Base-by-base conservation (phyloP, 805 yeast genomes). In the Debaryomyces tyrocola region DNA sequence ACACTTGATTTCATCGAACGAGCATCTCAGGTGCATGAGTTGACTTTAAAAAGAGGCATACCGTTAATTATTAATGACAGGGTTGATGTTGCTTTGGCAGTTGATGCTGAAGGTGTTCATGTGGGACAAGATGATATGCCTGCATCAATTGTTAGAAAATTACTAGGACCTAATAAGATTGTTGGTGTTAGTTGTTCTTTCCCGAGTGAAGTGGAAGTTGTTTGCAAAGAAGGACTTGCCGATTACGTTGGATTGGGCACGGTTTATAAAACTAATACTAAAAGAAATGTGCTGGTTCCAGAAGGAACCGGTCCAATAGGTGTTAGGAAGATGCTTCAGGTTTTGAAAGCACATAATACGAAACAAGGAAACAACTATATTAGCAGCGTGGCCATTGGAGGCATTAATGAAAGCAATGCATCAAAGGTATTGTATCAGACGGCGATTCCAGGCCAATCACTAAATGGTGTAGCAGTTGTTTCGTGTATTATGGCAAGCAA, bases 61-160 rank as follows among this genome's bases (percentile, higher is more conserved):
- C 97, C 97, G 0, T 70, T 90, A 53, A 79, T 90, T 29, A 90
- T 90, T 58, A 89, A 90, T 55, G 97, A 90, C 58, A 70, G 97
- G 43, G 77, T 89, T 2, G 97, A 90, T 59, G 89, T 91, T 10
- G 97, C 96, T 0, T 67, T 91, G 37, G 97, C 97, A 0, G 75
- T 89, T 46, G 94, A 79, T 54, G 96, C 96, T 2, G 96, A 89
- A 52, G 96, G 96, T 31, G 85, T 91, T 7, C 97, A 90, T 68
- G 88, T 90, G 17, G 97, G 97, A 0, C 97, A 90, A 63, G 90
- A 84, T 44, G 97, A 90, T 60, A 87, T 90, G 88, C 77, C 78
- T 9, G 81, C 81, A 1, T 56, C 56, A 1, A 55, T 75, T 33
- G 94, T 81, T 1, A 66, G 97, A 33, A 58, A 70, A 55, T 58